Evolutionary conservation across 2,329 filamentous ascomycete species (phyloP).

Genomic region (Tolypocladium sp.): DNA sequence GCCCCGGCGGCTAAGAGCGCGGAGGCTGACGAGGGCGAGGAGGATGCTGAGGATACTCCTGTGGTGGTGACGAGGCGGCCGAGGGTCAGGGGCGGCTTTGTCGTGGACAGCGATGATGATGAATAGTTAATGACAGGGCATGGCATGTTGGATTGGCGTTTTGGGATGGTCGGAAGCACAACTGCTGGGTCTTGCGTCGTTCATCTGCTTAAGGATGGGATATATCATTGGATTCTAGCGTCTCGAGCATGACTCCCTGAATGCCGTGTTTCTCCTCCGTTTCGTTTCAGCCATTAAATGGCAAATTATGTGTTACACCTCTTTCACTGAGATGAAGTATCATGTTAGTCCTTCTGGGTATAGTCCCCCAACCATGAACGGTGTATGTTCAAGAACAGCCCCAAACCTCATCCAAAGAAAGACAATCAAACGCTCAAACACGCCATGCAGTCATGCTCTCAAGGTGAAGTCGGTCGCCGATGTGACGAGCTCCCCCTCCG

Average conservation of each 20-base stretch:
- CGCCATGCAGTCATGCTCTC: background rate
- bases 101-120: slow-evolving; percentile 52
- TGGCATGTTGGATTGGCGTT: background rate
- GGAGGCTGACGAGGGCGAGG: slow-evolving; percentile 5
- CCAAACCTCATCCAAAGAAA: background rate
- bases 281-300: background rate
- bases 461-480: background rate
- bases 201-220: background rate
- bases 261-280: background rate
- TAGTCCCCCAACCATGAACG: background rate
- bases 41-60: slow-evolving; percentile 20
- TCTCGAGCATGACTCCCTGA: background rate
- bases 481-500: background rate
- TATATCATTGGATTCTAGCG: background rate
- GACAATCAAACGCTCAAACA: background rate
- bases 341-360: background rate
- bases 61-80: slow-evolving; percentile 25
- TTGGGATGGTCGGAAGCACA: background rate
- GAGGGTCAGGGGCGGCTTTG: slow-evolving; percentile 42
- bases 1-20: background rate
- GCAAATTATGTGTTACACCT: background rate
- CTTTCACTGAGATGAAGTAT: background rate
- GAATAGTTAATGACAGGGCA: slow-evolving; percentile 16
- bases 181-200: background rate
- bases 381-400: background rate